Percentiles rank a stretch among this genome's conserved stretches.
Conservation (phyloP, 2,329 filamentous ascomycete species). For the Parastagonospora avenae region DNA sequence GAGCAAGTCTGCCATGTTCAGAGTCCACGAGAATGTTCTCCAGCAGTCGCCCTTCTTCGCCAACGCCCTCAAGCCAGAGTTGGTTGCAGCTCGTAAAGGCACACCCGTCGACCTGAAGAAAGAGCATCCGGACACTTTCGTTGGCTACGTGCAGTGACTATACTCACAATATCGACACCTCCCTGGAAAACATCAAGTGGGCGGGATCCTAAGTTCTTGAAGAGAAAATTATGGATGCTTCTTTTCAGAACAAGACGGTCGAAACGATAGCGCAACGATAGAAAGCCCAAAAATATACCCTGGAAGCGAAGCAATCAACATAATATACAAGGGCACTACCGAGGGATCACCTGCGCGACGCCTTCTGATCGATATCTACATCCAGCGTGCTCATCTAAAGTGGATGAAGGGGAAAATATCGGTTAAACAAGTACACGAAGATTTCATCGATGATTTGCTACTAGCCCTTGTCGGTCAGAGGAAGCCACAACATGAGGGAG, state of each 20-base stretch:
- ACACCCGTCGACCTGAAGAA: neutral
- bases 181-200: neutral
- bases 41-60: neutral
- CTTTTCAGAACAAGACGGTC: constrained; percentile 7
- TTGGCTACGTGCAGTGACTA: neutral
- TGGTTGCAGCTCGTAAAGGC: neutral
- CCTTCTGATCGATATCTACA: neutral
- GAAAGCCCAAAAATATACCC: too few species aligned
- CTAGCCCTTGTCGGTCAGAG: too few species aligned
- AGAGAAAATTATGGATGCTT: constrained; percentile 9
- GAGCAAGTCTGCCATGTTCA: neutral
- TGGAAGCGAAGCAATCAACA: too few species aligned
- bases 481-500: too few species aligned
- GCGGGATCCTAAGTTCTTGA: constrained; percentile 8
- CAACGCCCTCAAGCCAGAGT: neutral
- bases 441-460: too few species aligned
- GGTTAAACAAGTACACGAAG: too few species aligned
- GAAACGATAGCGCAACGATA: too few species aligned
- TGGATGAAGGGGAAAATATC: too few species aligned
- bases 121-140: neutral
- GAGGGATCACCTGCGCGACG: neutral
- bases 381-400: too few species aligned
- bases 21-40: neutral
- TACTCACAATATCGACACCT: neutral
- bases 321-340: neutral